These are phyloP conservation scores for Alnus glutinosa DNA, from an alignment of 306 rosid genomes.

Conservation along the genomic window DNA sequence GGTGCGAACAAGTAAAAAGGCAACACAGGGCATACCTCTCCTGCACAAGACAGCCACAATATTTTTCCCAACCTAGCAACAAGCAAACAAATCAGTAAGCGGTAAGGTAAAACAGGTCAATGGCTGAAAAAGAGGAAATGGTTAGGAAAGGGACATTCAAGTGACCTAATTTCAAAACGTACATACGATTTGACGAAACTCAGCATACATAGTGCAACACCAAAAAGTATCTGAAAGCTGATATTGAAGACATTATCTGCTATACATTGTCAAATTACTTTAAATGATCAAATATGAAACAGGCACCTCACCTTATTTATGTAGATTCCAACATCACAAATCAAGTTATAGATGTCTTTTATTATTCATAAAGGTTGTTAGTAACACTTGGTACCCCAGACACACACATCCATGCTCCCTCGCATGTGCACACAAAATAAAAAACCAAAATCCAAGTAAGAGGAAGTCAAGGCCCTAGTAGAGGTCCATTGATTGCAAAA, in stretches of 20 bases:
- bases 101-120: constrained; percentile 26
- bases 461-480: constrained; percentile 3
- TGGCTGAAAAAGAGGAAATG: constrained; percentile 6
- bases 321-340: constrained; percentile 2
- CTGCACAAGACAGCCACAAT: constrained; percentile 30
- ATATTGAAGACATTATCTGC: constrained; percentile 17
- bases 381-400: background rate
- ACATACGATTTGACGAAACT: no score
- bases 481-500: background rate
- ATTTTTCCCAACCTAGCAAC: constrained; percentile 51
- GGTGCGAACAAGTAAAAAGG: background rate
- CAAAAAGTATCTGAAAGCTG: constrained; percentile 7
- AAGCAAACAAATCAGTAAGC: constrained; percentile 37
- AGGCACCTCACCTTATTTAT: constrained; percentile 11
- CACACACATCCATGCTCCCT: background rate
- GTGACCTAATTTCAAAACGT: background rate
- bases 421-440: background rate
- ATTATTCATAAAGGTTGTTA: background rate
- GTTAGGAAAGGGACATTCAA: background rate
- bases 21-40: constrained; percentile 32
- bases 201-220: constrained; percentile 10
- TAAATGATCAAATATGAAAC: constrained; percentile 3
- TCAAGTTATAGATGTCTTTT: background rate
- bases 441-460: background rate
- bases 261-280: background rate